phyloP scores from a whole-genome alignment of 2,329 filamentous ascomycete species.

The Aspergillus calidoustus region DNA sequence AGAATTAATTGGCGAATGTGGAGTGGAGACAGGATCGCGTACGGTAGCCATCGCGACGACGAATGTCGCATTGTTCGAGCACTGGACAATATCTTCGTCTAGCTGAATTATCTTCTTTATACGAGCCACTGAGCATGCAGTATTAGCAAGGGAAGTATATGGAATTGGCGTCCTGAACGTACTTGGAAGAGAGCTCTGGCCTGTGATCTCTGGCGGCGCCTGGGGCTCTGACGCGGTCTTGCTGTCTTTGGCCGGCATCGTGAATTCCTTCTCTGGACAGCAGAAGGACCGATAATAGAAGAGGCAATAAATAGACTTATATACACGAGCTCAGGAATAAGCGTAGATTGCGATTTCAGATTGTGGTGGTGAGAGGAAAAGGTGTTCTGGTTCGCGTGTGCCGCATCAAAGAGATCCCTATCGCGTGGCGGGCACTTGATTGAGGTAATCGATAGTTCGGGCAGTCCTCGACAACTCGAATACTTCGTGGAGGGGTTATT shows the following conservation, averaged over 20 bases:
- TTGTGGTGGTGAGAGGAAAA: conserved; percentile 14
- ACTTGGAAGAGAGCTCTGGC: conserved; percentile 84
- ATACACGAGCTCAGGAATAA: not conserved
- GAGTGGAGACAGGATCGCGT: conserved; percentile 33
- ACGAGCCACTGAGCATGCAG: conserved; percentile 67
- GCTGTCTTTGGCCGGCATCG: conserved; percentile 85
- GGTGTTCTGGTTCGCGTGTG: conserved; percentile 29
- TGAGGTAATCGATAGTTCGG: conserved; percentile 1
- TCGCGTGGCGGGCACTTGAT: conserved; percentile 19
- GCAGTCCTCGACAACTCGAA: not conserved
- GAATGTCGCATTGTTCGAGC: conserved; percentile 93
- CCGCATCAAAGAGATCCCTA: conserved; percentile 15
- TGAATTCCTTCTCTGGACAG: conserved; percentile 3
- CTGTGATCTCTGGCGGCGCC: conserved; percentile 76
- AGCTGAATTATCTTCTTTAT: conserved; percentile 94
- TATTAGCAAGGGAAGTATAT: not conserved
- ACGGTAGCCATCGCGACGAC: conserved; percentile 89
- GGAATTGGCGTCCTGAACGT: conserved; percentile 44
- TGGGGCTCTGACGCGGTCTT: conserved; percentile 69
- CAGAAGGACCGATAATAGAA: not conserved
- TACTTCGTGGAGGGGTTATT: not conserved
- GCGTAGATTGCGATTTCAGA: not conserved
- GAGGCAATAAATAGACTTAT: not conserved
- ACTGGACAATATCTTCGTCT: conserved; percentile 82
- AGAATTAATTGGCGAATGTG: conserved; percentile 18